Percentiles rank a stretch among this genome's conserved stretches.
Conservation (phyloP, 352 stramenopile species). For the Phytophthora syringae region DNA sequence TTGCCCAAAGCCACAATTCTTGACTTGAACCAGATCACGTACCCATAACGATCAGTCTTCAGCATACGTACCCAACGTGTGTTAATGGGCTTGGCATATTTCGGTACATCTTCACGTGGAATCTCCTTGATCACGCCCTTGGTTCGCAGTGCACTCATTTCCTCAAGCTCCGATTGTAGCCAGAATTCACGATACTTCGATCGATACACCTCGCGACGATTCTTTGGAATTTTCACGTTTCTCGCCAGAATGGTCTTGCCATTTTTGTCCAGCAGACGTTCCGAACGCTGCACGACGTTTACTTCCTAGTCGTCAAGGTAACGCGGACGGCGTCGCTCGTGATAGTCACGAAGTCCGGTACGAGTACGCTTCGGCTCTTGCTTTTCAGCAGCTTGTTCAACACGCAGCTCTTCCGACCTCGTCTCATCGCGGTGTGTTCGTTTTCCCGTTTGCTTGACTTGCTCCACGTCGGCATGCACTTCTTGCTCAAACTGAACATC, state of each 20-base stretch:
- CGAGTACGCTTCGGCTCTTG: not conserved
- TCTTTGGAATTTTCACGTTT: not conserved
- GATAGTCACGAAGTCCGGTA: not conserved
- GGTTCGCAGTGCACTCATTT: not conserved
- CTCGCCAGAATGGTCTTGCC: not conserved
- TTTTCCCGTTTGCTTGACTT: not conserved
- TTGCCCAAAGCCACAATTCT: not conserved
- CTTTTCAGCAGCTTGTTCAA: not conserved
- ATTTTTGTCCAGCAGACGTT: not conserved
- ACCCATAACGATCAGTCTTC: not conserved
- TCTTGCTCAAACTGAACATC: not conserved
- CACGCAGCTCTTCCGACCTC: not conserved
- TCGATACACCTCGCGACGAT: not conserved
- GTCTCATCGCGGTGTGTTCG: not conserved
- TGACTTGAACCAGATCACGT: not conserved
- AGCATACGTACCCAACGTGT: not conserved
- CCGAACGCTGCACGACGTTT: not conserved
- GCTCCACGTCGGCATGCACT: not conserved
- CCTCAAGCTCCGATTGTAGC: not conserved
- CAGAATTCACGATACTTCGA: not conserved
- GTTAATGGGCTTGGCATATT: not conserved
- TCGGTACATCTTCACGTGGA: not conserved
- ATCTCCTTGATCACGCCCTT: not conserved
- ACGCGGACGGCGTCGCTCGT: not conserved
- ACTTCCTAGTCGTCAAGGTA: not conserved